Evolutionary conservation across 164 flowering plant genomes (phyloP).

Genomic region (Nymphaea thermarum): DNA sequence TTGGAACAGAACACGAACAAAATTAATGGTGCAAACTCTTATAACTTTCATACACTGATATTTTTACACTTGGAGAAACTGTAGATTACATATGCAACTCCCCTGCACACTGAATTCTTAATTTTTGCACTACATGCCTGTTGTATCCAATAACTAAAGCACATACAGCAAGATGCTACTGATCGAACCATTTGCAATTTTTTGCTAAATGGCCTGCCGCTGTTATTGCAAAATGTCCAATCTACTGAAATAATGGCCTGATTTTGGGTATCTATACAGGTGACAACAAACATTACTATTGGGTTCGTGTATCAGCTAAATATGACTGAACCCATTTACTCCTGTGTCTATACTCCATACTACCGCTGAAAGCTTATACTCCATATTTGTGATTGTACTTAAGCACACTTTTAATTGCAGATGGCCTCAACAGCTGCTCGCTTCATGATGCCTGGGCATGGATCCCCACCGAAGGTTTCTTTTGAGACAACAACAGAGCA

Average conservation of each 20-base stretch:
- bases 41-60: no score
- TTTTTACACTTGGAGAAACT: background rate
- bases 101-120: background rate
- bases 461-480: conserved; percentile 81
- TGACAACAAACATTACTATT: background rate
- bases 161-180: background rate
- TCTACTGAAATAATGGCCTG: background rate
- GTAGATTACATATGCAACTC: background rate
- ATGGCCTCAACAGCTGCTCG: conserved; percentile 58
- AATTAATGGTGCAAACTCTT: no score
- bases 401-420: conserved; percentile 22
- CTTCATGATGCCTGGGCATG: conserved; percentile 62
- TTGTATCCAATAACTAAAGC: background rate
- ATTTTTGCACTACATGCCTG: background rate
- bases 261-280: background rate
- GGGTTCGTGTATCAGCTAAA: background rate
- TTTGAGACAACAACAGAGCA: conserved; percentile 75
- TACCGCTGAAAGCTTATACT: no score
- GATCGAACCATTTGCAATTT: background rate
- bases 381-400: no score
- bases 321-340: background rate
- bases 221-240: background rate
- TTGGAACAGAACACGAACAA: no score
- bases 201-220: background rate
- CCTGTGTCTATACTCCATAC: background rate